Percentiles rank a stretch among this genome's conserved stretches.
Conservation (phyloP, 2,329 filamentous ascomycete species). For the Alternaria novae-zelandiae region DNA sequence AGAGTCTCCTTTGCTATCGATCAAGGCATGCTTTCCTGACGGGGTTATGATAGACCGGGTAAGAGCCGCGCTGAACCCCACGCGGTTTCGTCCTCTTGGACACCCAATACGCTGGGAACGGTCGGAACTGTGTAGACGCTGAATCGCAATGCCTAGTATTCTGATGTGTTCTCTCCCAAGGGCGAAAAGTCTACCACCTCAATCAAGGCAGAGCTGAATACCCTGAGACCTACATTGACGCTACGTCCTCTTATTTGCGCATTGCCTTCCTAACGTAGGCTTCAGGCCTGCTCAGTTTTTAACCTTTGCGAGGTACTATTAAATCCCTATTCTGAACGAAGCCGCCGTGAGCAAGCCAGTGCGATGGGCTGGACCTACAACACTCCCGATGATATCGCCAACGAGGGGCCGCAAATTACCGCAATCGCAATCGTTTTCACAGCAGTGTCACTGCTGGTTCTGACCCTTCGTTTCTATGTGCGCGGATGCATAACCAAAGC, state of each 20-base stretch:
- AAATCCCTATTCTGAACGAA: neutral
- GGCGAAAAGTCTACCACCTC: neutral
- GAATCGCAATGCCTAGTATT: neutral
- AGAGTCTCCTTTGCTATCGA: neutral
- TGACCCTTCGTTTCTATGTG: slow-evolving; percentile 19
- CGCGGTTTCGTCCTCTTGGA: neutral
- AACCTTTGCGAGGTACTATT: neutral
- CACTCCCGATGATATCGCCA: slow-evolving; percentile 7
- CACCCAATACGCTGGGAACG: neutral
- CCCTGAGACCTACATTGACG: neutral
- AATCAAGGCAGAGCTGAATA: neutral
- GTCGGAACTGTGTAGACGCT: neutral
- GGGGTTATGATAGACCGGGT: neutral
- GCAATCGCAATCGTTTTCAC: slow-evolving; percentile 13
- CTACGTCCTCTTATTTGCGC: neutral
- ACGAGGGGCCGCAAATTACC: slow-evolving; percentile 11
- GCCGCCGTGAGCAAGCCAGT: neutral
- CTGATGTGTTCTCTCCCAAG: neutral
- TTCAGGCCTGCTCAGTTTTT: neutral
- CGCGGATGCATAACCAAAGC: slow-evolving; percentile 19
- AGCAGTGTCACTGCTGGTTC: slow-evolving; percentile 1
- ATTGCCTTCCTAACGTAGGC: neutral
- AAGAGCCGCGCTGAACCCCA: neutral
- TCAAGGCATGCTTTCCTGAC: neutral
- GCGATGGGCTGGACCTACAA: slow-evolving; percentile 23